phyloP scores from a whole-genome alignment of 2,329 filamentous ascomycete species.

The Monilinia vaccinii-corymbosi region DNA sequence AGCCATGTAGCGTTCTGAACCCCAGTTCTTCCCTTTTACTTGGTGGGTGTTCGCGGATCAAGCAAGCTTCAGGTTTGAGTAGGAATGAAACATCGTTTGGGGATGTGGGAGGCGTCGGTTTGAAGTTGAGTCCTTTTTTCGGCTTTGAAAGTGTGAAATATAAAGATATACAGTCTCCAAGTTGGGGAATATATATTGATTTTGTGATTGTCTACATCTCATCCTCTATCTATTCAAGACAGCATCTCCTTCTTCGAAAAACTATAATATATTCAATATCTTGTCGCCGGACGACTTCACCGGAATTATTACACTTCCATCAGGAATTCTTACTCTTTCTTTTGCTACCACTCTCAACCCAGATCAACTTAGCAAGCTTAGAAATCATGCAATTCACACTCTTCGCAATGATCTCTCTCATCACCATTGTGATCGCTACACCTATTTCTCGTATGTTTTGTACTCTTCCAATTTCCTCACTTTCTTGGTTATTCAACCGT shows the following conservation, averaged over 20 bases:
- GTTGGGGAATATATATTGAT: neutral
- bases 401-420: conserved; percentile 22
- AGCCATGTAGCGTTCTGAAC: neutral
- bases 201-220: conserved; percentile 2
- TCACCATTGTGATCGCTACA: conserved; percentile 23
- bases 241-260: conserved; percentile 1
- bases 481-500: neutral
- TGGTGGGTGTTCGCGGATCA: neutral
- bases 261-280: neutral
- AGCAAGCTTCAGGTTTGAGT: neutral
- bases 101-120: neutral
- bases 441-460: conserved; percentile 22
- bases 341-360: conserved; percentile 4
- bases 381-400: conserved; percentile 27
- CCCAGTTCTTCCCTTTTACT: neutral
- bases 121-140: neutral
- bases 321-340: neutral
- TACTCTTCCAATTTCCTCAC: neutral
- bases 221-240: conserved; percentile 6
- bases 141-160: neutral
- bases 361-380: conserved; percentile 10
- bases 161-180: neutral
- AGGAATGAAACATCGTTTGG: neutral
- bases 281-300: conserved; percentile 28
- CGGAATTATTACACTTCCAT: neutral